These are phyloP conservation scores for Cladophialophora psammophila DNA, from an alignment of 2,329 filamentous ascomycete species.

Conservation along the genomic window DNA sequence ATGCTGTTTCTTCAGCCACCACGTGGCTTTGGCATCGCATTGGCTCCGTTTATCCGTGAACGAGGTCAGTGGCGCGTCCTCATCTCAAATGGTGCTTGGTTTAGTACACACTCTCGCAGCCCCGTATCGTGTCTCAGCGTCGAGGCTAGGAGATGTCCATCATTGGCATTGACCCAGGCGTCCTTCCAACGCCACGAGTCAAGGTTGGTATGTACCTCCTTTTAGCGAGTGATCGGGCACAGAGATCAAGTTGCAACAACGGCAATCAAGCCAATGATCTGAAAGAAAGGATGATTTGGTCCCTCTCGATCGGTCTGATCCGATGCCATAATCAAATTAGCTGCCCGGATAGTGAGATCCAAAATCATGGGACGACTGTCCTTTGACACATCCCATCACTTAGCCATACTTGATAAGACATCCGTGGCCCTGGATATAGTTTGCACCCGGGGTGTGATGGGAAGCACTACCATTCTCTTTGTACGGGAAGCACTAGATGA, in stretches of 20 bases:
- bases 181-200: neutral
- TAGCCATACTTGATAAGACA: neutral
- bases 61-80: neutral
- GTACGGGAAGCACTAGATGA: neutral
- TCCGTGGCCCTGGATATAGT: neutral
- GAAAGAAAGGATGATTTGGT: too few relatives aligned
- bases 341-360: neutral
- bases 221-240: too few relatives aligned
- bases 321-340: neutral
- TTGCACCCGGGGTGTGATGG: neutral
- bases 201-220: too few relatives aligned
- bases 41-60: neutral
- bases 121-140: neutral
- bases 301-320: neutral
- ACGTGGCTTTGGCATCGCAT: neutral
- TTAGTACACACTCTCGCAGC: neutral
- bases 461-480: neutral
- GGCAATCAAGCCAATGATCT: too few relatives aligned
- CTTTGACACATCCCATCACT: neutral
- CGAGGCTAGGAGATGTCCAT: neutral
- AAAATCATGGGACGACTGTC: neutral
- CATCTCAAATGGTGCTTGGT: neutral
- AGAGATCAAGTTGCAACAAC: too few relatives aligned
- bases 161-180: neutral
- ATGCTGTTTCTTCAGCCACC: neutral